Evolutionary conservation across 179 eudicot species (phyloP), one percentile per base, ranked within the genome.

Genomic region (Corrigiola litoralis): DNA sequence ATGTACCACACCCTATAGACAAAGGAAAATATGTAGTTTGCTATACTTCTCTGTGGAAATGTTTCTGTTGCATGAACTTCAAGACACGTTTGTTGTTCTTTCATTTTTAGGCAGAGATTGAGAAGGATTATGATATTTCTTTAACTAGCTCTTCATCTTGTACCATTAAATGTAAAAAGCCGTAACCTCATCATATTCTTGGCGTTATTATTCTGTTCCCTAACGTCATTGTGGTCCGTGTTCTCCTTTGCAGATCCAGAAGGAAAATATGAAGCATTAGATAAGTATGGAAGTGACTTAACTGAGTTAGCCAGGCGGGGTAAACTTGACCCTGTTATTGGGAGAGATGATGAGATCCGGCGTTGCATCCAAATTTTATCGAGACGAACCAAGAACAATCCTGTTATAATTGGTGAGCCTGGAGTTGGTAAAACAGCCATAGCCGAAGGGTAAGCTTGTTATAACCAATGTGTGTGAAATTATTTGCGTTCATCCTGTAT

Each of bases 371-470:
- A 95, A 65, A 95, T 95, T 61, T 80, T 95, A 69, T 84, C 85
- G 38, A 82, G 99, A 25, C 75, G 99, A 75, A 95, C 97, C 56
- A 95, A 95, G 82, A 95, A 91, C 65, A 91, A 95, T 73, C 99
- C 99, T 49, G 97, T 95, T 38, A 95, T 94, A 65, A 94, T 94
- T 82, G 99, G 99, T 64, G 99, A 94, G 72, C 99, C 99, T 58
- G 99, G 99, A 41, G 99, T 94, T 14, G 99, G 99, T 44, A 94
- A 94, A 86, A 94, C 99, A 57, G 99, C 99, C 42, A 94, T 94
- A 57, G 99, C 94, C 13, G 99, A 94, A 88, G 99, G 99, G 99
- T 94, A 85, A 63, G 70, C 23, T 74, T 27, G 17, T 11, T 44
- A 27, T 31, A 25, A 16, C 46, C 24, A 9, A 5, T 32, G 21